A percentile compares a stretch with the other conserved stretches of the same genome.
These are phyloP conservation scores for thale cress (Arabidopsis thaliana) DNA, from an alignment of 345 rosid species.

Conservation along the genomic window DNA sequence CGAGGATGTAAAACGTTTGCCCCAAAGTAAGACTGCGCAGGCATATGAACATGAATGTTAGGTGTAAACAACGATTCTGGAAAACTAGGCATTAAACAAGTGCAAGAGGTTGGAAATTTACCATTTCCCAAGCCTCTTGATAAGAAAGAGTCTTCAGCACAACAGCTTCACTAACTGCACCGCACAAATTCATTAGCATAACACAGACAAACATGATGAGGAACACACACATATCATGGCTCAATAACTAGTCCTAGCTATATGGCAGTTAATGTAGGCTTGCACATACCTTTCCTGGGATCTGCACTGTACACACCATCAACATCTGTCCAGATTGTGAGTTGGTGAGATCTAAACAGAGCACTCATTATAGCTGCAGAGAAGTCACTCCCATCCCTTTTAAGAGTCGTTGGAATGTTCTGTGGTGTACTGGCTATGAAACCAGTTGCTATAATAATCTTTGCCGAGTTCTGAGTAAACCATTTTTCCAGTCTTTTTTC, in stretches of 20 bases:
- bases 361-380: conserved; percentile 98
- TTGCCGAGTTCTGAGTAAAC: conserved; percentile 68
- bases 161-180: conserved; percentile 96
- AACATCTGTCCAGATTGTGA: conserved; percentile 98
- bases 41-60: conserved; percentile 31
- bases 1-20: conserved; percentile 99
- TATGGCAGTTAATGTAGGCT: neutral
- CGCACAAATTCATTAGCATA: conserved; percentile 32
- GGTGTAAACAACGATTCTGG: conserved; percentile 29
- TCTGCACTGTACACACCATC: conserved; percentile 98
- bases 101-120: conserved; percentile 42
- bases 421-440: conserved; percentile 96
- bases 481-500: conserved; percentile 80
- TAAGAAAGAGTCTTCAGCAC: conserved; percentile 78
- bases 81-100: conserved; percentile 32
- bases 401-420: conserved; percentile 93
- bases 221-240: conserved; percentile 5
- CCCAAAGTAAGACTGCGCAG: conserved; percentile 91
- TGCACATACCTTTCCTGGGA: conserved; percentile 87
- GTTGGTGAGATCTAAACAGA: conserved; percentile 73
- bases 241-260: conserved; percentile 17
- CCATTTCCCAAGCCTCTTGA: conserved; percentile 99
- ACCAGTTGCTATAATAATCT: conserved; percentile 84
- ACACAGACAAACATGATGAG: neutral
- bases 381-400: conserved; percentile 99